A percentile compares a stretch with the other conserved stretches of the same genome.
Conservation (phyloP, 495 filamentous ascomycete genomes). For the Pyronema domesticum region DNA sequence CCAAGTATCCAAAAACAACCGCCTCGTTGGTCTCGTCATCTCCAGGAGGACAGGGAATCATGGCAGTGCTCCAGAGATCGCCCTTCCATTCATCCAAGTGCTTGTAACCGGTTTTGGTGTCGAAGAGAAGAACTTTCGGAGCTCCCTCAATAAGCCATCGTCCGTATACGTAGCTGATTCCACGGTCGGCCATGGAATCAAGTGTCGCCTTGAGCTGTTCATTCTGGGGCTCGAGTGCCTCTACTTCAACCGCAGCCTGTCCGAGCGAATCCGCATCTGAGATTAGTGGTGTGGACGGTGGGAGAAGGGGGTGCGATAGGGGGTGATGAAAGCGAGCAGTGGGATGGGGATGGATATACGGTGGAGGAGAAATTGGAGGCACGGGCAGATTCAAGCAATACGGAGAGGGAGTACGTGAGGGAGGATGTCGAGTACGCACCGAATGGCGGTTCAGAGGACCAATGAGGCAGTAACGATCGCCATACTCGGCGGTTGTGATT, state of each 20-base stretch:
- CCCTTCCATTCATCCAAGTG: slow-evolving; percentile 94
- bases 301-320: not conserved
- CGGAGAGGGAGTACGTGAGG: not conserved
- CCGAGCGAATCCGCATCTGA: slow-evolving; percentile 9
- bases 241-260: slow-evolving; percentile 86
- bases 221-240: slow-evolving; percentile 70
- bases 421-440: slow-evolving; percentile 31
- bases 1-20: slow-evolving; percentile 90
- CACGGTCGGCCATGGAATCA: slow-evolving; percentile 71
- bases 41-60: slow-evolving; percentile 74
- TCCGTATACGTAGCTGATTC: slow-evolving; percentile 80
- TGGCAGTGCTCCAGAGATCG: slow-evolving; percentile 84
- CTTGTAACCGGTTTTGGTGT: slow-evolving; percentile 78
- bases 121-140: slow-evolving; percentile 80
- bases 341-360: slow-evolving; percentile 5
- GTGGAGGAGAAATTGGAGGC: not conserved
- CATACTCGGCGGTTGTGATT: slow-evolving; percentile 96
- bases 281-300: slow-evolving; percentile 11
- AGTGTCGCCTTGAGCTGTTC: slow-evolving; percentile 68
- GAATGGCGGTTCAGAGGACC: slow-evolving; percentile 84
- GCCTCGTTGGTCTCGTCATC: slow-evolving; percentile 96
- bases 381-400: slow-evolving; percentile 4
- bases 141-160: slow-evolving; percentile 96
- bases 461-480: slow-evolving; percentile 86
- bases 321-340: not conserved